Evolutionary conservation across 2,329 filamentous ascomycete genomes (phyloP).

Genomic region (Alternaria conjuncta): DNA sequence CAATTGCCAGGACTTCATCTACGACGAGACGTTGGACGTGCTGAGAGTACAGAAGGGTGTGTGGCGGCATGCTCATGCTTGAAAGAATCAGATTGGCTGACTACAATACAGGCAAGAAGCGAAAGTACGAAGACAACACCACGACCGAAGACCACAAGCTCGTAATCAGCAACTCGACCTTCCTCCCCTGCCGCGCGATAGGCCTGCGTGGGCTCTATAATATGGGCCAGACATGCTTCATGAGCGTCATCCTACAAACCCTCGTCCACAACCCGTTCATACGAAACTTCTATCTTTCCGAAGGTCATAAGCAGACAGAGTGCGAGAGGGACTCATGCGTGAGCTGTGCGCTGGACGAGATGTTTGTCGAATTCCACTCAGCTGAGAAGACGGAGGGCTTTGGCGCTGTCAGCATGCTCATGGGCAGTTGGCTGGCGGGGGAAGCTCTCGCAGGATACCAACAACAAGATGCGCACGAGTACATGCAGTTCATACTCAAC

Average conservation of each 20-base stretch:
- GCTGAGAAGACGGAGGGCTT: conserved; percentile 86
- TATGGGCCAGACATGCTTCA: conserved; percentile 97
- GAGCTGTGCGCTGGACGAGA: conserved; percentile 66
- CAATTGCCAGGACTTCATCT: conserved; percentile 82
- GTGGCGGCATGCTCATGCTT: conserved; percentile 26
- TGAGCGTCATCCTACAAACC: conserved; percentile 93
- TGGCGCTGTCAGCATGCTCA: conserved; percentile 85
- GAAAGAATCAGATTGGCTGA: conserved; percentile 30
- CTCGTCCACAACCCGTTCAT: conserved; percentile 93
- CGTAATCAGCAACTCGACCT: conserved; percentile 77
- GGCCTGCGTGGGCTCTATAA: conserved; percentile 94
- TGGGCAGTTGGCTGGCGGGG: conserved; percentile 88
- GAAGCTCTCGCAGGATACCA: conserved; percentile 76
- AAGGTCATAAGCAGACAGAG: conserved; percentile 81
- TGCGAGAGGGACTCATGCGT: conserved; percentile 68
- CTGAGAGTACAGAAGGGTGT: conserved; percentile 73
- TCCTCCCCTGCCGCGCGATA: conserved; percentile 82
- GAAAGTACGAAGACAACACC: conserved; percentile 74
- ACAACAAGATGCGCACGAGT: conserved; percentile 96
- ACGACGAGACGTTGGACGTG: conserved; percentile 80
- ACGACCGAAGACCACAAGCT: conserved; percentile 73
- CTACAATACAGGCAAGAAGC: conserved; percentile 63
- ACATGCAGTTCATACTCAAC: conserved; percentile 94
- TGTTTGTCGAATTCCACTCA: conserved; percentile 69
- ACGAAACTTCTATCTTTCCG: conserved; percentile 88